phyloP scores from a whole-genome alignment of 371 early-diverging fungal species.

The Capillidium heterosporum region DNA sequence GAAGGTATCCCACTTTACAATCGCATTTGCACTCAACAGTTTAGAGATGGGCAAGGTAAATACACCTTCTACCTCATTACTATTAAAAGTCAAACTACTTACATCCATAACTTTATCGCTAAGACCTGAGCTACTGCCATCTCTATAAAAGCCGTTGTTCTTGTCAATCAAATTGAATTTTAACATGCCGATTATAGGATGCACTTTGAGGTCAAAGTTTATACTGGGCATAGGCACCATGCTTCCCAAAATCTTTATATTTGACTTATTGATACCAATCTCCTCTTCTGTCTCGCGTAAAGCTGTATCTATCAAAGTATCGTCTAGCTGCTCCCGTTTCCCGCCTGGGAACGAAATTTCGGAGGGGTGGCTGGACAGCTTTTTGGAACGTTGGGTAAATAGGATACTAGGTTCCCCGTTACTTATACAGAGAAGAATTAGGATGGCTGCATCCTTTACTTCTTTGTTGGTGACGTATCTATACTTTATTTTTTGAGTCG shows the following conservation, averaged over 20 bases:
- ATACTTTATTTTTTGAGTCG: no score
- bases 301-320: conserved; percentile 37
- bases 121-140: not conserved
- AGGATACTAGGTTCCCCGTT: conserved; percentile 45
- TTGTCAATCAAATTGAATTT: conserved; percentile 14
- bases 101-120: conserved; percentile 6
- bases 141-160: no score
- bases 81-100: conserved; percentile 24
- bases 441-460: conserved; percentile 8
- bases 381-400: conserved; percentile 56
- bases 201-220: conserved; percentile 37
- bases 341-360: conserved; percentile 75
- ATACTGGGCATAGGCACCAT: conserved; percentile 46
- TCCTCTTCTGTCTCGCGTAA: conserved; percentile 75
- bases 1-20: conserved; percentile 27
- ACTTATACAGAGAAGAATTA: conserved; percentile 39
- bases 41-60: conserved; percentile 49
- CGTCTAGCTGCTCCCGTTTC: conserved; percentile 38
- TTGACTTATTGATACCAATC: conserved; percentile 26
- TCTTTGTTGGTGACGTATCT: not conserved
- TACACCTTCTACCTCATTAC: conserved; percentile 47
- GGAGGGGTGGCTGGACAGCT: conserved; percentile 54
- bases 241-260: conserved; percentile 42
- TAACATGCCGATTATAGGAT: conserved; percentile 55
- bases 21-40: conserved; percentile 25